Base-by-base conservation (phyloP, 2,329 filamentous ascomycete genomes). In the Celoporthe dispersa region DNA sequence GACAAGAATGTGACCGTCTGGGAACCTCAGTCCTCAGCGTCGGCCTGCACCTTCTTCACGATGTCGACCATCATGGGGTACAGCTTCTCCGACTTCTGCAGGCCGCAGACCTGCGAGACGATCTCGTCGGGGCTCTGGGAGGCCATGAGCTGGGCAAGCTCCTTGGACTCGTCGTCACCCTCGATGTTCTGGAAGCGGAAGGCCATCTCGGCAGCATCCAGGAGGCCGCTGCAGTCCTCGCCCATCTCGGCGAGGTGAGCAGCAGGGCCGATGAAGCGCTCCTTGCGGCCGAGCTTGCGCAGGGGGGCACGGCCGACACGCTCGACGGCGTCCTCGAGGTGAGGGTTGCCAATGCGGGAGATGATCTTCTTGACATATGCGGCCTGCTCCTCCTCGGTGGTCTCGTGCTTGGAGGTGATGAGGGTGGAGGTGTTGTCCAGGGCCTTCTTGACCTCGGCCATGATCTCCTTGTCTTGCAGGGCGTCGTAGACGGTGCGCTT, bases 111-210 rank as follows among this genome's bases (percentile, higher is more conserved):
- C 81, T 95, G 88, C 79, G 85, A 84, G 61, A 95, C 93, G 11
- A 95, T 92, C 1, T 92, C 90, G 75, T 92, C 90, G 11, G 71
- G 65, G 6, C 67, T 64, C 77, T 91, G 87, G 73, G 90, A 86
- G 72, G 92, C 89, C 84, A 99, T 91, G 78, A 97, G 94, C 84
- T 92, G 90, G 77, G 93, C 93, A 14, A 99, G 87, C 82, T 97
- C 91, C 74, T 84, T 85, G 73, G 92, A 97, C 87, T 98, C 96
- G 0, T 97, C 93, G 73, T 99, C 96, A 16, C 90, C 94, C 75
- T 94, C 89, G 68, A 98, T 92, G 76, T 97, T 93, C 84, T 98
- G 94, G 90, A 98, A 99, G 73, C 92, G 93, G 80, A 99, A 91
- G 8, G 93, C 91, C 90, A 95, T 94, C 85, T 98, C 95, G 61